Percentiles rank a stretch among this genome's conserved stretches.
Conservation (phyloP, 441 rosid species). For the Pelargonium fulgidum region DNA sequence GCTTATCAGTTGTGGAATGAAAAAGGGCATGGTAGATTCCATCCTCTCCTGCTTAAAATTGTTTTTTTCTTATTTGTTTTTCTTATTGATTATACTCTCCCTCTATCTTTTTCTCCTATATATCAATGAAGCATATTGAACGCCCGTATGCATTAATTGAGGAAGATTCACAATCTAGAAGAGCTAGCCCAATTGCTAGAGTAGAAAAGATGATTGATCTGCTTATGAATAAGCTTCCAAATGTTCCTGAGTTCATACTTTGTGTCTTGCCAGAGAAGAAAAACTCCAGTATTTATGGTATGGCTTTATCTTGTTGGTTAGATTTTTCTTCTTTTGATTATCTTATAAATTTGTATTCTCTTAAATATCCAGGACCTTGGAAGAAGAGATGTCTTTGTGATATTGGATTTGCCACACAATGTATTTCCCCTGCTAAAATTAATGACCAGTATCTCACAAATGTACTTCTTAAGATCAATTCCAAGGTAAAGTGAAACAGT, state of each 20-base stretch:
- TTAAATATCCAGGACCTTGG: conserved; percentile 68
- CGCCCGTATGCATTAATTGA: conserved; percentile 70
- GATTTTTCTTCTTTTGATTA: conserved; percentile 1
- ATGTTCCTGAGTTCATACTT: conserved; percentile 55
- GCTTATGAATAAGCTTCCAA: conserved; percentile 49
- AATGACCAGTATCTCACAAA: conserved; percentile 85
- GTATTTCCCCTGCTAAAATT: conserved; percentile 66
- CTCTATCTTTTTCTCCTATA: conserved; percentile 11
- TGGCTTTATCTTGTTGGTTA: conserved; percentile 10
- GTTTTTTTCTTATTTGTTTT: neutral
- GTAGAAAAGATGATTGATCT: conserved; percentile 71
- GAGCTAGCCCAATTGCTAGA: conserved; percentile 50
- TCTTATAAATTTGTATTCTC: conserved; percentile 18
- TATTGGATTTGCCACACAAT: conserved; percentile 72
- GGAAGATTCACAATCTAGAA: conserved; percentile 56
- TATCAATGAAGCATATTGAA: conserved; percentile 50
- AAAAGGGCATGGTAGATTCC: conserved; percentile 72
- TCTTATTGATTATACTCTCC: conserved; percentile 16
- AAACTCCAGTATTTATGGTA: conserved; percentile 80
- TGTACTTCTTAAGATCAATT: conserved; percentile 77
- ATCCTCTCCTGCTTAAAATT: neutral
- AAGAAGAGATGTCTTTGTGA: conserved; percentile 67
- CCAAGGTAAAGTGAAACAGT: conserved; percentile 48
- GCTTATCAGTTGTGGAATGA: conserved; percentile 64
- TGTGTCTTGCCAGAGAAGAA: conserved; percentile 84